Base-by-base conservation (phyloP, 192 early-diverging fungal species). In the Backusella sp. region DNA sequence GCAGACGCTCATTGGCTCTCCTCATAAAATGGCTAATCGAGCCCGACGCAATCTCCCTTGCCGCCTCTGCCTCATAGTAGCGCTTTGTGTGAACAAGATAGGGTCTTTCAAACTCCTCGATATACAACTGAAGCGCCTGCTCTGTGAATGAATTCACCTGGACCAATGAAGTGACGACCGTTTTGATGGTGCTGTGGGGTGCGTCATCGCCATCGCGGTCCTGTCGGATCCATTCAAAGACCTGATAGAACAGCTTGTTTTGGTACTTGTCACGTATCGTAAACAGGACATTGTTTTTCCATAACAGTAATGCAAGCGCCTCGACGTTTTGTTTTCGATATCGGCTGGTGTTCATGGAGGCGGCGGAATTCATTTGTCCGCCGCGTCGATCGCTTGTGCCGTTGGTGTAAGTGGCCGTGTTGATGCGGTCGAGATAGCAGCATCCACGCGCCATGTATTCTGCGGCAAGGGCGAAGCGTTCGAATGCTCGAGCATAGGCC, bases 91-190 rank as follows among this genome's bases (percentile, higher is more conserved):
- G 82, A 3, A 86, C 83, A 36, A 96, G 74, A 71, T 93, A 94
- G 6, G 88, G 86, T 49, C 79, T 79, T 80, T 96, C 95, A 80
- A 93, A 96, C 73, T 92, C 90, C 66, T 94, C 91, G 26, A 92
- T 86, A 73, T 96, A 96, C 28, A 94, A 75, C 53, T 88, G 85
- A n/a, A 92, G 79, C 15, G 87, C 89, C 36, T 92, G 85, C 26
- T 91, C 90, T 4, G 86, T 88, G 70, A 88, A 88, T 35, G 82
- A 81, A 75, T 91, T 90, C 15, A 93, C 71, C 32, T 88, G 80
- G 30, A 93, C 92, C 32, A 92, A 80, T 9, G 91, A 93, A 15
- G 84, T 73, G 23, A 93, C 84, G 2, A 85, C 76, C 1, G 81
- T 81, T 21, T 83, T 76, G 17, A 95, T 81, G 4, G 85, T 84